Evolutionary conservation across 495 filamentous ascomycete species (phyloP), one percentile per base, ranked within the genome.

Genomic region (Lichenothelia convexa): DNA sequence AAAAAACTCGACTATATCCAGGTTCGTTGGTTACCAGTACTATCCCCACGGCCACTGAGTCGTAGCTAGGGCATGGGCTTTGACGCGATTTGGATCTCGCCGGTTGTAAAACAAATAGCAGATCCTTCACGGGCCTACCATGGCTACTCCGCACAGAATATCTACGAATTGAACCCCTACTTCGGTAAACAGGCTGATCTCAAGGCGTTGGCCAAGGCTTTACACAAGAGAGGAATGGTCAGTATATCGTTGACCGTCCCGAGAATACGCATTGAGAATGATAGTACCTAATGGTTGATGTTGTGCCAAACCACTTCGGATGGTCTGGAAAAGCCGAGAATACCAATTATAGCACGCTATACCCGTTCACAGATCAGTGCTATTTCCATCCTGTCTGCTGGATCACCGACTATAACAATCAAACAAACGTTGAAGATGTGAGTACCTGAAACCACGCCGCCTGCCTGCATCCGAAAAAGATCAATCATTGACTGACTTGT

Each of bases 51-150:
- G n/a, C n/a, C n/a, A n/a, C n/a, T n/a, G n/a, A n/a, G n/a, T n/a
- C n/a, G n/a, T n/a, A n/a, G n/a, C n/a, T n/a, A n/a, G n/a, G n/a
- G n/a, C n/a, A n/a, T n/a, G n/a, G n/a, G n/a, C n/a, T n/a, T n/a
- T n/a, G n/a, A n/a, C n/a, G n/a, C n/a, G n/a, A n/a, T n/a, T n/a
- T 87, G 80, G 81, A 89, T 86, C 36, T 78, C 76, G 0, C 82
- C 80, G 0, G 60, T 87, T 9, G 78, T 77, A 13, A 55, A 60
- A 26, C 56, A 46, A 19, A 34, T 30, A 6, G 42, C 39, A 7
- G 20, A 21, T 20, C 24, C 41, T 32, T 34, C 35, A 21, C 35
- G 31, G 30, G 29, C 39, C 18, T 46, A 46, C 44, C 76, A 83
- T 41, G 78, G 79, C 5, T 86, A 80, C 54, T 86, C 76, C 76